A percentile compares a stretch with the other conserved stretches of the same genome.
These are phyloP conservation scores for Astrephomene gubernaculifera DNA, from an alignment of 139 green algal genomes.

Conservation along the genomic window DNA sequence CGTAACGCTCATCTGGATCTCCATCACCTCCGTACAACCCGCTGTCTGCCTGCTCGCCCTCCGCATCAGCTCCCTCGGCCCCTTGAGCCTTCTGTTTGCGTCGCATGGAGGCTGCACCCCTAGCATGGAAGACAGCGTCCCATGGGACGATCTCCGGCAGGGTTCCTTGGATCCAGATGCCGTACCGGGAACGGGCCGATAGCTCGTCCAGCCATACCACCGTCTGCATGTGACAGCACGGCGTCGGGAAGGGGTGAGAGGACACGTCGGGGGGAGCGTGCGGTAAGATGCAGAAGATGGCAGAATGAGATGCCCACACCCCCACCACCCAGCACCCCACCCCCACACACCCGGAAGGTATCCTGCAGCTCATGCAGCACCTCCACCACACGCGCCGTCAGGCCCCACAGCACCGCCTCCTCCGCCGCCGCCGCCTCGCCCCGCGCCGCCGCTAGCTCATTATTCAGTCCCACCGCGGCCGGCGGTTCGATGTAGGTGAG, in stretches of 20 bases:
- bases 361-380: constrained; percentile 52
- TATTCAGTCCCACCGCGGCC: constrained; percentile 83
- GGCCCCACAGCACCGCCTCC: constrained; percentile 81
- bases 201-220: constrained; percentile 59
- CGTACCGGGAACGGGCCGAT: constrained; percentile 71
- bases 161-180: constrained; percentile 74
- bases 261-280: background rate
- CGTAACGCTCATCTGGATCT: constrained; percentile 36
- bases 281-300: too few species aligned
- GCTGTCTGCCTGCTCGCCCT: background rate
- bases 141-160: constrained; percentile 70
- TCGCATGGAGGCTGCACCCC: constrained; percentile 1
- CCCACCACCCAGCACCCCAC: background rate
- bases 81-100: background rate
- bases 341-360: constrained; percentile 37
- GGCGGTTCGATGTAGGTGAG: constrained; percentile 78
- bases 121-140: constrained; percentile 55
- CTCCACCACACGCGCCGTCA: constrained; percentile 72
- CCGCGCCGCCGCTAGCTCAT: constrained; percentile 76
- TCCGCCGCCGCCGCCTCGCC: constrained; percentile 77
- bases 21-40: background rate
- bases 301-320: too few species aligned
- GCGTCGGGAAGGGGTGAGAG: background rate
- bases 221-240: background rate
- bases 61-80: background rate